phyloP scores from a whole-genome alignment of 257 asterid genomes.

The Solanum rostratum region DNA sequence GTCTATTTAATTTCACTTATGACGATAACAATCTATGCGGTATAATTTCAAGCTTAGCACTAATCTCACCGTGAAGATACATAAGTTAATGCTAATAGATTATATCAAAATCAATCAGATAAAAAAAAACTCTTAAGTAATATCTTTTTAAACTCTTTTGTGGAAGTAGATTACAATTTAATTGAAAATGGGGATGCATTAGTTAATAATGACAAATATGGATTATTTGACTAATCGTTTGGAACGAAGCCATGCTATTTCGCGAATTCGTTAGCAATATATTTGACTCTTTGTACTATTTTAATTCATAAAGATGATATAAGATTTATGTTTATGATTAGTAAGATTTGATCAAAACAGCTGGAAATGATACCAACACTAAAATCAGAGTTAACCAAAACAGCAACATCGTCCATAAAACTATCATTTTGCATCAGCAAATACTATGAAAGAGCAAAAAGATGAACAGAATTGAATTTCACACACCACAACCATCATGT shows the following conservation, averaged over 20 bases:
- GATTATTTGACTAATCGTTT: neutral
- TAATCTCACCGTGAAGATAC: too few relatives aligned
- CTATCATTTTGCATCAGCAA: neutral
- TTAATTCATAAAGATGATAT: neutral
- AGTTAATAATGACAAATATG: neutral
- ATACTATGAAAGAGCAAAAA: neutral
- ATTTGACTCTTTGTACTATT: neutral
- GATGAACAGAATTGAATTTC: neutral
- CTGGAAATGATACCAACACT: neutral
- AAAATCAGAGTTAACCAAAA: neutral
- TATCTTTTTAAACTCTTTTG: neutral
- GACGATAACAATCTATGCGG: too few relatives aligned
- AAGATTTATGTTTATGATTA: neutral
- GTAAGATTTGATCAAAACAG: too few relatives aligned
- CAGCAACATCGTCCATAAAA: neutral
- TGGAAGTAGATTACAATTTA: neutral
- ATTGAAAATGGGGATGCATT: neutral
- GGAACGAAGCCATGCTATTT: neutral
- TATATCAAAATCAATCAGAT: too few relatives aligned
- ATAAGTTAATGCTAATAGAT: too few relatives aligned
- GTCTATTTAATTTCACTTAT: too few relatives aligned
- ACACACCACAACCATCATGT: neutral
- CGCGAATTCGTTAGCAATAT: neutral
- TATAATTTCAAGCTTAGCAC: too few relatives aligned
- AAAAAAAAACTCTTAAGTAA: too few relatives aligned